Conservation (phyloP, 106 monocot genomes). For the Hemerocallis citrina region DNA sequence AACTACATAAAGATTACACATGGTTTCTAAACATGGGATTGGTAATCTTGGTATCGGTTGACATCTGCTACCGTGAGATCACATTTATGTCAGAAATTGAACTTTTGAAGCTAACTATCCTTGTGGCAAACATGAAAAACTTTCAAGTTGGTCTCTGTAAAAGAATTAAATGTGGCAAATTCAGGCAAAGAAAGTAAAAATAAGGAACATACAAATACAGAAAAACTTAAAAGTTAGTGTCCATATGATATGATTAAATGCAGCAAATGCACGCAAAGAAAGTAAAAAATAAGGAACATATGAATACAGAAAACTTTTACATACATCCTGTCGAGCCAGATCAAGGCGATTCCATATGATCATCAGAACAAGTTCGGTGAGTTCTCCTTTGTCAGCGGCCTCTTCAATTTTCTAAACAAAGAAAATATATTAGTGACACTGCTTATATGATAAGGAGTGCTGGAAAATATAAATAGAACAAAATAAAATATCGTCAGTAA, state of each 20-base stretch:
- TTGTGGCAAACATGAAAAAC: neutral
- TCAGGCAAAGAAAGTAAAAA: neutral
- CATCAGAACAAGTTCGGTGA: constrained; percentile 86
- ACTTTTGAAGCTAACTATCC: too few species aligned
- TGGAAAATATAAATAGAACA: too few species aligned
- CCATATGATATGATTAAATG: neutral
- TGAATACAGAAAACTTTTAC: constrained; percentile 5
- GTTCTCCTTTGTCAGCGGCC: constrained; percentile 87
- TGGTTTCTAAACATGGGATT: too few species aligned
- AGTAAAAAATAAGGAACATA: neutral
- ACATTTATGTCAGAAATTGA: too few species aligned
- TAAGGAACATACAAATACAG: too few species aligned
- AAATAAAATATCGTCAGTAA: too few species aligned
- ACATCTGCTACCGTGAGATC: too few species aligned
- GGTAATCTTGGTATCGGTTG: too few species aligned
- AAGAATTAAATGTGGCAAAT: neutral
- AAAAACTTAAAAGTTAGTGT: neutral
- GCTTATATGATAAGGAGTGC: too few species aligned
- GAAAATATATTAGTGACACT: neutral
- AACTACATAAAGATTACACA: too few species aligned
- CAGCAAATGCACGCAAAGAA: neutral
- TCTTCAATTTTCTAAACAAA: constrained; percentile 79
- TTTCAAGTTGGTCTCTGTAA: neutral
- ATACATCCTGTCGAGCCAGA: constrained; percentile 83
- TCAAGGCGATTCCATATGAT: constrained; percentile 94